Conservation (phyloP, 495 filamentous ascomycete genomes). For the Neurospora pannonica region DNA sequence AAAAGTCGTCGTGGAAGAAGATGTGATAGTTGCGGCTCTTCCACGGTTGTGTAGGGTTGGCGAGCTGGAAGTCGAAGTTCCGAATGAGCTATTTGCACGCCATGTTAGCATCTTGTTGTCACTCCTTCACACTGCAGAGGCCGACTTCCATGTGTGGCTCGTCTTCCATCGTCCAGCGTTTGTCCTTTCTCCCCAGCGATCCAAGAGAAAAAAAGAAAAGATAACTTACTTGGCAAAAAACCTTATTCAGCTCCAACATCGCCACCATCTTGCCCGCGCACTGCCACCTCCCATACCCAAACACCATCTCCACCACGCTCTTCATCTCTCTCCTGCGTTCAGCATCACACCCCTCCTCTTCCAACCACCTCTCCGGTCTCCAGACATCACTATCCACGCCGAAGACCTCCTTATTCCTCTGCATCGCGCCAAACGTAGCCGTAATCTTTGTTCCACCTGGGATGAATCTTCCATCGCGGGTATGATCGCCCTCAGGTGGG, state of each 20-base stretch:
- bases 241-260: constrained; percentile 45
- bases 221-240: constrained; percentile 44
- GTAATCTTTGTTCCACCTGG: constrained; percentile 44
- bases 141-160: neutral
- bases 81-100: constrained; percentile 34
- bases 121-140: too few relatives aligned
- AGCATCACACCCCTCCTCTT: constrained; percentile 12
- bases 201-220: neutral
- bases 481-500: constrained; percentile 41
- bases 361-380: constrained; percentile 49
- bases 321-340: constrained; percentile 29
- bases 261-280: constrained; percentile 39
- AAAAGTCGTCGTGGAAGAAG: constrained; percentile 23
- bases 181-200: neutral
- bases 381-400: constrained; percentile 41
- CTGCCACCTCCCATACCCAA: constrained; percentile 33
- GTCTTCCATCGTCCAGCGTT: neutral
- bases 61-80: constrained; percentile 44
- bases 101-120: neutral
- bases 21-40: constrained; percentile 11
- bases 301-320: constrained; percentile 28
- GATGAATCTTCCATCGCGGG: constrained; percentile 36
- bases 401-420: constrained; percentile 31
- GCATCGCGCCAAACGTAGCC: constrained; percentile 31
- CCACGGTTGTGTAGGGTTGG: constrained; percentile 39